phyloP scores from a whole-genome alignment of 139 green algal species.

The Tetradesmus lagerheimii region DNA sequence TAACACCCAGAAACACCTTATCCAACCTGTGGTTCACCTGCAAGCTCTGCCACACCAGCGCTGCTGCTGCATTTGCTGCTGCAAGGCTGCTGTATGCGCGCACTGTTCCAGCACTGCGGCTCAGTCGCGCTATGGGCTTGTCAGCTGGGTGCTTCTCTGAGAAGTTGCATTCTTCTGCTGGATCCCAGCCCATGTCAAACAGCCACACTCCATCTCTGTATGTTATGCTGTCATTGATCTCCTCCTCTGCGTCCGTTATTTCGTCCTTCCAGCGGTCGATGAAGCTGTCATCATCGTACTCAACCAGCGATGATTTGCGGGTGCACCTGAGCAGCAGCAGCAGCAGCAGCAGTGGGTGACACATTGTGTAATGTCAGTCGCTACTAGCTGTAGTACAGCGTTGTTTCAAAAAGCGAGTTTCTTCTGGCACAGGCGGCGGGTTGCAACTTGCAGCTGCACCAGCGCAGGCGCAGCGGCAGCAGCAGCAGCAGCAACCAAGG shows the following conservation, averaged over 20 bases:
- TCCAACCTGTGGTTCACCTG: background rate
- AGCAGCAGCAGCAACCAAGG: no score
- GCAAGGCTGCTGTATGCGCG: background rate
- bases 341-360: background rate
- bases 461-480: no score
- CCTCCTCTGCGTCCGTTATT: background rate
- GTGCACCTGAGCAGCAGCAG: background rate
- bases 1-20: background rate
- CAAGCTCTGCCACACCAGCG: background rate
- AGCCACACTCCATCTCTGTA: background rate
- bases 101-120: background rate
- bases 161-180: background rate
- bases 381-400: no score
- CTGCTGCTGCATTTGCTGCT: background rate
- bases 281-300: background rate
- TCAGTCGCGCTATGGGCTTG: background rate
- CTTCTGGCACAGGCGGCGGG: no score
- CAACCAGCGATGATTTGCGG: background rate
- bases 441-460: no score
- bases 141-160: background rate
- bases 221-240: background rate
- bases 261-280: background rate
- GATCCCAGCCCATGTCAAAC: background rate
- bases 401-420: no score
- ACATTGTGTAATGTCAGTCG: no score